These are phyloP conservation scores for Wickerhamiella bombiphila DNA, from an alignment of 805 yeast species.

Conservation along the genomic window DNA sequence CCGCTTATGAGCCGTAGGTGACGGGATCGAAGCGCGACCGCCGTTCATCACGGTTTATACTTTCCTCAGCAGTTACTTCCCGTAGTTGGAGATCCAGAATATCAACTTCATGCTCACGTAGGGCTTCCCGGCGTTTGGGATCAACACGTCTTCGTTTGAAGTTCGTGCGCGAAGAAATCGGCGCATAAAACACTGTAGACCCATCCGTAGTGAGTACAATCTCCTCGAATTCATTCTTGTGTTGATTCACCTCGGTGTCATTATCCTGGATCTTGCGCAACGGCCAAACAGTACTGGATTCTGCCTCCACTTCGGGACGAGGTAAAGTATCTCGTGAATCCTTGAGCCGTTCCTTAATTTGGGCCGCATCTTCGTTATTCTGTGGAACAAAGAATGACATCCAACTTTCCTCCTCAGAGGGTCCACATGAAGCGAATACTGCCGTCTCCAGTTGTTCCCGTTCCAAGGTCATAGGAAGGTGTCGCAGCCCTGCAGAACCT, in stretches of 20 bases:
- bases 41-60: conserved; percentile 47
- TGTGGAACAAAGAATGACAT: conserved; percentile 50
- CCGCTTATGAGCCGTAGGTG: no score
- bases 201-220: conserved; percentile 44
- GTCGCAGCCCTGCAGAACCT: conserved; percentile 32
- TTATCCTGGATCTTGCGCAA: conserved; percentile 63
- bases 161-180: conserved; percentile 61
- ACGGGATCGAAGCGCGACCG: conserved; percentile 68
- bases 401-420: conserved; percentile 28
- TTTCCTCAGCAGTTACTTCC: conserved; percentile 60
- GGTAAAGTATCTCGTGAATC: conserved; percentile 28
- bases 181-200: conserved; percentile 56
- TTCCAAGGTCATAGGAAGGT: conserved; percentile 11
- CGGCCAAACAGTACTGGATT: conserved; percentile 28
- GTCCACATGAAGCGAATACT: conserved; percentile 44
- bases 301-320: conserved; percentile 14
- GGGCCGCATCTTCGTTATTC: conserved; percentile 27
- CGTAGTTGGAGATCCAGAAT: conserved; percentile 47
- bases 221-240: conserved; percentile 41
- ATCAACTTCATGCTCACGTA: conserved; percentile 45
- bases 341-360: conserved; percentile 30
- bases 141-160: conserved; percentile 75
- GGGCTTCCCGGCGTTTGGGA: conserved; percentile 33
- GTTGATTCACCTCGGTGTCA: conserved; percentile 38
- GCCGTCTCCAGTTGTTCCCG: conserved; percentile 27